phyloP scores from a whole-genome alignment of 2,329 filamentous ascomycete species.

The Neonectria faginata region DNA sequence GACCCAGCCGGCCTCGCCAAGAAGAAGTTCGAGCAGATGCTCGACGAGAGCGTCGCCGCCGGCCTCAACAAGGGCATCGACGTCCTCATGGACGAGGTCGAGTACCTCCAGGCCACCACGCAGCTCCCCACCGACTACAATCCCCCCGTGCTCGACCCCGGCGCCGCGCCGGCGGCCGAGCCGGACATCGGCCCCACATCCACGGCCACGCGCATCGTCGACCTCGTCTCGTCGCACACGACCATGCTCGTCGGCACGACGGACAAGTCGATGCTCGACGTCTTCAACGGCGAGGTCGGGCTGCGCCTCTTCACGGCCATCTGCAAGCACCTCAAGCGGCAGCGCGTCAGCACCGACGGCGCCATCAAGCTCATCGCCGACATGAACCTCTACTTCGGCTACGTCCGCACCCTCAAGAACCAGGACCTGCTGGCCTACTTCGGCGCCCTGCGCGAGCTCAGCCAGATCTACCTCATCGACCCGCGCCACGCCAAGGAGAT shows the following conservation, averaged over 20 bases:
- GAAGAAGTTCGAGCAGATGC: constrained; percentile 98
- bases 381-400: constrained; percentile 93
- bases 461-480: constrained; percentile 95
- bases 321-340: constrained; percentile 97
- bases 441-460: constrained; percentile 88
- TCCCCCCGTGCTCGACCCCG: constrained; percentile 58
- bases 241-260: constrained; percentile 94
- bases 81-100: constrained; percentile 97
- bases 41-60: constrained; percentile 95
- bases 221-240: constrained; percentile 88
- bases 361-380: constrained; percentile 95
- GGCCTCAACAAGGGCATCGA: constrained; percentile 98
- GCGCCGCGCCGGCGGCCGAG: constrained; percentile 43
- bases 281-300: constrained; percentile 98
- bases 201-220: constrained; percentile 83
- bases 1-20: constrained; percentile 93
- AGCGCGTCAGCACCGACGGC: constrained; percentile 89
- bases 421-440: constrained; percentile 90
- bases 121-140: constrained; percentile 93
- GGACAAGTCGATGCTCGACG: constrained; percentile 97
- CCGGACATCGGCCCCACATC: constrained; percentile 74
- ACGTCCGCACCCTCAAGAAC: constrained; percentile 84
- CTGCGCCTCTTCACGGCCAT: constrained; percentile 90
- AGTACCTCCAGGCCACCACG: constrained; percentile 91
- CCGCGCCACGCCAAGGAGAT: constrained; percentile 88